phyloP scores from a whole-genome alignment of 169 alveolate species.

The Plasmodium fragile region DNA sequence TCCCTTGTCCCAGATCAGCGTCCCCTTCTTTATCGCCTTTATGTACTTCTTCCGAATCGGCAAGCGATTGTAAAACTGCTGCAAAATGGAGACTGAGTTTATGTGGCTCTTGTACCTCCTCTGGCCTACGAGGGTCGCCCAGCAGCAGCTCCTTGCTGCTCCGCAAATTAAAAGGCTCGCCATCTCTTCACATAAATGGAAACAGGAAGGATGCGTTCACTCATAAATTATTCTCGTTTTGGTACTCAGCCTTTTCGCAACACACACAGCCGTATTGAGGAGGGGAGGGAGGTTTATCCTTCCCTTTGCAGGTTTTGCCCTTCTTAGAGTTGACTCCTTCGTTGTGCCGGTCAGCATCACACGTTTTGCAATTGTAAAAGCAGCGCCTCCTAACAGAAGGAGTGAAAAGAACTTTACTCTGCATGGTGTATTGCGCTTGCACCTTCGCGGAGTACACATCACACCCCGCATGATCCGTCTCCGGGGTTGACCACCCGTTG shows the following conservation, averaged over 20 bases:
- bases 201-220: not conserved
- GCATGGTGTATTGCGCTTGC: not conserved
- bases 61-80: constrained; percentile 87
- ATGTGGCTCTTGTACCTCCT: constrained; percentile 77
- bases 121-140: constrained; percentile 1
- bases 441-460: not conserved
- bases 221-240: not conserved
- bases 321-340: not conserved
- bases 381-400: not conserved
- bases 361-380: not conserved
- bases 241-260: not conserved
- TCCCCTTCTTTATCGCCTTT: constrained; percentile 87
- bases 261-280: not conserved
- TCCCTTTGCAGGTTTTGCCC: not conserved
- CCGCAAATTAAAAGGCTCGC: not conserved
- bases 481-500: not conserved
- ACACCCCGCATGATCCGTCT: not conserved
- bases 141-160: not conserved
- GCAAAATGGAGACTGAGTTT: constrained; percentile 87
- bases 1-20: constrained; percentile 89
- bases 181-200: constrained; percentile 3
- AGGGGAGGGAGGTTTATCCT: not conserved
- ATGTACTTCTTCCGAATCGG: constrained; percentile 86
- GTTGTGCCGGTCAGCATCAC: not conserved
- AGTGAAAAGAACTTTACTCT: not conserved